Evolutionary conservation across 169 alveolate genomes (phyloP).

Genomic region (Cyclospora cayetanensis): DNA sequence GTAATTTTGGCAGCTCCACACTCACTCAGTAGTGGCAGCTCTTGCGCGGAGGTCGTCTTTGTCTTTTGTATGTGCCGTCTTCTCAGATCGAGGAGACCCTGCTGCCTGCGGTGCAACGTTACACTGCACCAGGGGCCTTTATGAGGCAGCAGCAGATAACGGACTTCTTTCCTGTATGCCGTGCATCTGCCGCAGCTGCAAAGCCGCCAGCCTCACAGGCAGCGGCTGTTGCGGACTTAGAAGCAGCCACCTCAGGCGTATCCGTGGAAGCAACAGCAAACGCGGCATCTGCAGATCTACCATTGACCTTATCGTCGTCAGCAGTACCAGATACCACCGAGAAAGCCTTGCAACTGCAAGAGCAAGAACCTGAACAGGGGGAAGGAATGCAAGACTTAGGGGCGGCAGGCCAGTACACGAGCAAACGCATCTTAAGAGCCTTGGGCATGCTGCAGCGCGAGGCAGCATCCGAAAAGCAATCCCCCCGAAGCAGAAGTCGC

Average conservation of each 20-base stretch:
- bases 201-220: no score
- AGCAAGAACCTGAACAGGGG: neutral
- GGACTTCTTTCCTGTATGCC: no score
- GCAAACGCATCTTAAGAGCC: neutral
- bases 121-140: no score
- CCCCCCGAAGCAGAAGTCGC: conserved; percentile 3
- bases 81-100: no score
- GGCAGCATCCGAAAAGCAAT: neutral
- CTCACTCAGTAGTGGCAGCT: no score
- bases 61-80: no score
- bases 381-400: neutral
- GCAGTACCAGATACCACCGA: neutral
- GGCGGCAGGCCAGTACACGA: neutral
- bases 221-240: no score
- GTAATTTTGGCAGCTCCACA: no score
- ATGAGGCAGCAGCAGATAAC: no score
- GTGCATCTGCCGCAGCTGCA: no score
- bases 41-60: no score
- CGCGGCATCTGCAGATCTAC: neutral
- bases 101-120: no score
- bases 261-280: neutral
- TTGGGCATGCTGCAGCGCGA: neutral
- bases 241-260: neutral
- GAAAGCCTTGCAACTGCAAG: neutral
- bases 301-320: neutral